These are phyloP conservation scores for Fimicolochytrium jonesii DNA, from an alignment of 192 early-diverging fungal genomes.

Conservation along the genomic window DNA sequence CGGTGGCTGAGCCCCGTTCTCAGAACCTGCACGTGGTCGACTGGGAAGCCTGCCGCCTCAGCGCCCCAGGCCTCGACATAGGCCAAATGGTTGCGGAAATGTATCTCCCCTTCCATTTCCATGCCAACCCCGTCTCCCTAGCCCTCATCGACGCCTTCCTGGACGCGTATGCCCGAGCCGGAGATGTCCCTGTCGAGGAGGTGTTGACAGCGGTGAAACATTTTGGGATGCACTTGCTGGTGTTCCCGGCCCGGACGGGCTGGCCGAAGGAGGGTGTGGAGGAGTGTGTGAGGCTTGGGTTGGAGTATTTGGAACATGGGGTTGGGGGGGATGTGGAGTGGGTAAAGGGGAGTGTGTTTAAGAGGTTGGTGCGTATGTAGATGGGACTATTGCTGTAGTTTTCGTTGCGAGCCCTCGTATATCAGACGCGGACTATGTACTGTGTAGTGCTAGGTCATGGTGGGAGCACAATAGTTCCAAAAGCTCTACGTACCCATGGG, in stretches of 20 bases:
- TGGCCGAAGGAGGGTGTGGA: not conserved
- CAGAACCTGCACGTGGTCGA: not conserved
- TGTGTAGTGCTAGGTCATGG: no score
- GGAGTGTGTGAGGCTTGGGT: not conserved
- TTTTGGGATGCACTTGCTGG: not conserved
- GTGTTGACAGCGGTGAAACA: not conserved
- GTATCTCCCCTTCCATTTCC: not conserved
- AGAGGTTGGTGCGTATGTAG: no score
- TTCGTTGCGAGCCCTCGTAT: no score
- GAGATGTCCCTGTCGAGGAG: not conserved
- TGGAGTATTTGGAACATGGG: not conserved
- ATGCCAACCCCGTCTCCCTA: no score
- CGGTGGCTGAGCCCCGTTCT: not conserved
- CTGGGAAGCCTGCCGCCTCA: not conserved
- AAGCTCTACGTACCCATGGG: no score
- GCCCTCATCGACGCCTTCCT: not conserved
- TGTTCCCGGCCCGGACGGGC: not conserved
- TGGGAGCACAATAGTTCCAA: no score
- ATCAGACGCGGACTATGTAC: no score
- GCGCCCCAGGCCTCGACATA: not conserved
- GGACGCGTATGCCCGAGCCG: not conserved
- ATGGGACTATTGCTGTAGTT: no score
- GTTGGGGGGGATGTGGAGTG: not conserved
- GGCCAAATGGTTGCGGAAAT: not conserved
- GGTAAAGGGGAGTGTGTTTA: no score